These are phyloP conservation scores for Lagenaria siceraria DNA, from an alignment of 306 rosid genomes.

Conservation along the genomic window DNA sequence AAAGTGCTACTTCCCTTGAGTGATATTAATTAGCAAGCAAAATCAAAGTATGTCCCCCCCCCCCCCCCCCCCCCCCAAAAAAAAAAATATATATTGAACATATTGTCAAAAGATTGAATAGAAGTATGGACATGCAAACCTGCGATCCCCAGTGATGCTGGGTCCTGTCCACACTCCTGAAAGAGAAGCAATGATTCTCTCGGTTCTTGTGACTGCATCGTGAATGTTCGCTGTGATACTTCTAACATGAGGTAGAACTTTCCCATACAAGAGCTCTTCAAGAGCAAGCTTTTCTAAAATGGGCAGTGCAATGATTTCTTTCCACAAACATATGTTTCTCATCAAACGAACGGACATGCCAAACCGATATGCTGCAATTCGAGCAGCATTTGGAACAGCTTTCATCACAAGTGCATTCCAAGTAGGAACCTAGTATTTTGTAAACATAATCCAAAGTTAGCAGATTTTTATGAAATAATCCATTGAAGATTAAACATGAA, in stretches of 20 bases:
- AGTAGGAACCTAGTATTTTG: conserved; percentile 56
- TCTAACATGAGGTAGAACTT: conserved; percentile 72
- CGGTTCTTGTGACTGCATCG: conserved; percentile 85
- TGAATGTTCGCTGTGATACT: conserved; percentile 67
- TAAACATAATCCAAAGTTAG: not conserved
- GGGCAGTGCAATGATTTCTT: conserved; percentile 65
- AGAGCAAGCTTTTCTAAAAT: conserved; percentile 81
- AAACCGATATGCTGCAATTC: conserved; percentile 79
- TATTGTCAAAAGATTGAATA: not conserved
- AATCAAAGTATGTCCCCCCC: not conserved
- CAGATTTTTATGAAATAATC: not conserved
- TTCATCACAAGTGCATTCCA: conserved; percentile 66
- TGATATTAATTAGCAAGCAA: not conserved
- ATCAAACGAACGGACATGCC: conserved; percentile 80
- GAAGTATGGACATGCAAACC: conserved; percentile 22
- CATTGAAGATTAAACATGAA: not conserved
- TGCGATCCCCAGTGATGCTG: conserved; percentile 44
- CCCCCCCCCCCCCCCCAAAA: no score
- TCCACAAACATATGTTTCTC: conserved; percentile 85
- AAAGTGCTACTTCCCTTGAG: not conserved
- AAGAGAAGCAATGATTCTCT: conserved; percentile 65
- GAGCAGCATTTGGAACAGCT: conserved; percentile 85
- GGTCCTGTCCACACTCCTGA: conserved; percentile 85
- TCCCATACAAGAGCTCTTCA: conserved; percentile 72
- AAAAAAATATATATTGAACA: not conserved